These are phyloP conservation scores for Rhododendron williamsianum DNA, from an alignment of 148 eudicot genomes.

Conservation along the genomic window DNA sequence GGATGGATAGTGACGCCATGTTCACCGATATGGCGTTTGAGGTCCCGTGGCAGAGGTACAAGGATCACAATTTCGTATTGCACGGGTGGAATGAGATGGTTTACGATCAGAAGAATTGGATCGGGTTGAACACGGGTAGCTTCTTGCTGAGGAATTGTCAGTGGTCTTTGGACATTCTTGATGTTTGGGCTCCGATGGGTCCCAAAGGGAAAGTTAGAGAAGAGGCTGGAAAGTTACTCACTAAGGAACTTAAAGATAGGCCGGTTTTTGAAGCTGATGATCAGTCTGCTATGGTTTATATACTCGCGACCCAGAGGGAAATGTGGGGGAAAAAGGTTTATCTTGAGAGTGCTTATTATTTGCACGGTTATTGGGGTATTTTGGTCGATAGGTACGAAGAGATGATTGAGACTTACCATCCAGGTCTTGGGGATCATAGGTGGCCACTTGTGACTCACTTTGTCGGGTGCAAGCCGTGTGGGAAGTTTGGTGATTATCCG, in stretches of 20 bases:
- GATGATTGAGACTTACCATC: slow-evolving; percentile 49
- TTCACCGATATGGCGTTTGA: slow-evolving; percentile 81
- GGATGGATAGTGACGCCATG: slow-evolving; percentile 94
- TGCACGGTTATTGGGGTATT: slow-evolving; percentile 79
- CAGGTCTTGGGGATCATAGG: slow-evolving; percentile 69
- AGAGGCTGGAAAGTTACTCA: slow-evolving; percentile 56
- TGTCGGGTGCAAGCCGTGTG: slow-evolving; percentile 81
- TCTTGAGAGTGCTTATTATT: slow-evolving; percentile 57
- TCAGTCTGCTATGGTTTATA: slow-evolving; percentile 74
- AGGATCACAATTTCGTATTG: slow-evolving; percentile 48
- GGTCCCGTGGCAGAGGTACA: slow-evolving; percentile 66
- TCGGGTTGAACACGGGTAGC: slow-evolving; percentile 69
- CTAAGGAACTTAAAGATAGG: slow-evolving; percentile 55
- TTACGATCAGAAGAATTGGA: slow-evolving; percentile 72
- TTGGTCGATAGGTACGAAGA: slow-evolving; percentile 68
- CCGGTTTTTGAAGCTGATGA: slow-evolving; percentile 87
- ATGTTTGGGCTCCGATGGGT: slow-evolving; percentile 77
- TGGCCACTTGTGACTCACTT: slow-evolving; percentile 87
- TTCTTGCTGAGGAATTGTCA: slow-evolving; percentile 65
- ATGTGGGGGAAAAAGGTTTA: slow-evolving; percentile 71
- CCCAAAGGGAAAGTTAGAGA: slow-evolving; percentile 55
- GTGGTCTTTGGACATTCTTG: slow-evolving; percentile 71
- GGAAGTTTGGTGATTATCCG: slow-evolving; percentile 60
- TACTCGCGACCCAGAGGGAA: slow-evolving; percentile 50
- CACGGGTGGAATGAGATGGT: slow-evolving; percentile 82